A percentile compares a stretch with the other conserved stretches of the same genome.
phyloP scores from a whole-genome alignment of 805 yeast species.

The Ogataea nakhonphanomensis region DNA sequence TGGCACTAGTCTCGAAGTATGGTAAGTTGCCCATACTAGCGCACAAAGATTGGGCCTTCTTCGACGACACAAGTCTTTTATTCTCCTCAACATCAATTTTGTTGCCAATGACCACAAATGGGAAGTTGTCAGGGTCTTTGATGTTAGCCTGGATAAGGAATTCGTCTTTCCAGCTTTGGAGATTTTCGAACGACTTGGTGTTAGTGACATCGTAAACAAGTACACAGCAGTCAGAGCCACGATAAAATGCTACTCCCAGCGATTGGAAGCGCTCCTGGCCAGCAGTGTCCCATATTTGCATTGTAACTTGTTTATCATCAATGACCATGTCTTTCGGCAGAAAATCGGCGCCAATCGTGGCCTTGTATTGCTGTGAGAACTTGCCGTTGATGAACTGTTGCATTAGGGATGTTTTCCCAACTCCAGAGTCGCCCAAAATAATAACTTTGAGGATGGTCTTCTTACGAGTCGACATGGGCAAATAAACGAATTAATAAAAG shows the following conservation, averaged over 20 bases:
- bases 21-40: conserved; percentile 67
- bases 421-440: conserved; percentile 95
- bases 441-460: conserved; percentile 81
- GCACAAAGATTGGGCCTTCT: conserved; percentile 45
- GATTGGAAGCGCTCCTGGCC: conserved; percentile 98
- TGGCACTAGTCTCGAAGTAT: conserved; percentile 95
- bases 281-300: conserved; percentile 98
- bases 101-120: conserved; percentile 92
- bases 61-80: conserved; percentile 65
- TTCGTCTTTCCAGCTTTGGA: conserved; percentile 93
- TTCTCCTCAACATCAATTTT: conserved; percentile 92
- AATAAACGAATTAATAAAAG: conserved; percentile 2
- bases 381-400: conserved; percentile 95
- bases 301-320: conserved; percentile 77
- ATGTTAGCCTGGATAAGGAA: conserved; percentile 92
- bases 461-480: conserved; percentile 42
- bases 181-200: conserved; percentile 84
- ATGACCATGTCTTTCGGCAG: conserved; percentile 84
- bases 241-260: conserved; percentile 92
- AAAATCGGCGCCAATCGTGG: conserved; percentile 97
- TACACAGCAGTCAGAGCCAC: conserved; percentile 98
- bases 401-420: conserved; percentile 95
- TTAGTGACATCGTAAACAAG: conserved; percentile 94
- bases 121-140: conserved; percentile 90
- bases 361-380: conserved; percentile 93